Evolutionary conservation across 2,329 filamentous ascomycete genomes (phyloP), one percentile per base, ranked within the genome.

Genomic region (Aspergillus viridinutans): DNA sequence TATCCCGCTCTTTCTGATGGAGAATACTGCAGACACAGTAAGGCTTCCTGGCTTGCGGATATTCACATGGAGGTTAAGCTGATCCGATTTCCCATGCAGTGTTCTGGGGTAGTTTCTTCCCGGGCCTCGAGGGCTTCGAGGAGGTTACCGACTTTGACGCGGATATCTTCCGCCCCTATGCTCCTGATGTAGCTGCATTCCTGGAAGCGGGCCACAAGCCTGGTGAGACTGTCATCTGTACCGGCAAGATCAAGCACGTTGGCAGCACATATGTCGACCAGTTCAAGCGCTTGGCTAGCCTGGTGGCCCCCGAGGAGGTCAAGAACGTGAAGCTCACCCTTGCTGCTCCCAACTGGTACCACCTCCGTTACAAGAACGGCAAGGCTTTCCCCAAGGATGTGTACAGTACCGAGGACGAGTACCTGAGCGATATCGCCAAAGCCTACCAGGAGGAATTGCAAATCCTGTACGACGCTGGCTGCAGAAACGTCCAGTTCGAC

Each of bases 271-370:
- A 85, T 66, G 63, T 77, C 69, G 80, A 81, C 38, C 82, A 87
- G 67, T 83, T 85, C 62, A 80, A 85, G 58, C 82, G 81, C 55
- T 77, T 89, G 53, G 84, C 85, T 68, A 80, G 72, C 51, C 69
- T 83, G 8, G 79, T 89, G 0, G 81, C 86, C 0, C 77, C 83
- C 25, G 82, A 85, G 29, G 76, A 83, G 54, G 83, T 86, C 66
- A 83, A 83, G 61, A 83, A 87, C 61, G 83, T 86, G 71, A 88
- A 90, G 76, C 81, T 89, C 63, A 89, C 86, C 20, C 76, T 89
- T 65, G 83, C 85, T 20, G 84, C 85, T 4, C 85, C 85, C 1
- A 84, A 84, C 69, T 89, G 86, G 82, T 89, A 89, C 69, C 87
- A 90, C 72, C 78, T 88, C 67, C 80, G 85, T 40, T 82, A 83